Evolutionary conservation across 352 stramenopile genomes (phyloP).

Genomic region (Plasmopara muralis): DNA sequence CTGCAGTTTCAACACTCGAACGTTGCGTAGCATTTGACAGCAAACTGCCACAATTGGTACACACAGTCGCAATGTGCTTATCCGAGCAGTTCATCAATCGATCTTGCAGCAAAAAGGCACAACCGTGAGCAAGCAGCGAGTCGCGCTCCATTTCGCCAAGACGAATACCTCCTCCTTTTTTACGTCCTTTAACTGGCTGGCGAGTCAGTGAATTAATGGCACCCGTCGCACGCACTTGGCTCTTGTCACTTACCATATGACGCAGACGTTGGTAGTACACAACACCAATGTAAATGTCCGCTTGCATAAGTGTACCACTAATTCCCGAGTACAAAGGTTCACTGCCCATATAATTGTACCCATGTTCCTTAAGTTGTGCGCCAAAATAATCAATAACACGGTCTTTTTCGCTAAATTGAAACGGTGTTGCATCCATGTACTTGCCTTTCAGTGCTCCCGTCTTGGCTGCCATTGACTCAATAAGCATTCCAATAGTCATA

Average conservation of each 20-base stretch:
- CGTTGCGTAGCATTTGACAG: constrained; percentile 85
- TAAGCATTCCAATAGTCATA: constrained; percentile 96
- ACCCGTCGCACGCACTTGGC: constrained; percentile 97
- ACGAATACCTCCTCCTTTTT: constrained; percentile 98
- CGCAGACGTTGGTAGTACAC: constrained; percentile 99
- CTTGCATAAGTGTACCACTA: constrained; percentile 97
- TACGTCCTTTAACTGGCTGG: constrained; percentile 99
- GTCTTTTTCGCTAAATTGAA: constrained; percentile 98
- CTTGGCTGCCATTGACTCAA: constrained; percentile 99
- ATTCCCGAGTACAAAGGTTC: constrained; percentile 99
- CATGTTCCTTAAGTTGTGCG: constrained; percentile 94
- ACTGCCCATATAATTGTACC: constrained; percentile 98
- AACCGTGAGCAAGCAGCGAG: constrained; percentile 97
- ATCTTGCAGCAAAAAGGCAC: constrained; percentile 95
- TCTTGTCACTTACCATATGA: constrained; percentile 99
- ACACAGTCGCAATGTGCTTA: constrained; percentile 97
- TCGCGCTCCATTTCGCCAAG: constrained; percentile 99
- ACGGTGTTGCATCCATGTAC: constrained; percentile 98
- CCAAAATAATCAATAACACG: constrained; percentile 99
- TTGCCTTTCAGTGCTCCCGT: constrained; percentile 96
- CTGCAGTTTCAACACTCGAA: constrained; percentile 69
- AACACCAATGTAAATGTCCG: constrained; percentile 99
- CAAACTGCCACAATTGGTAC: constrained; percentile 86
- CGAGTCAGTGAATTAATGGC: constrained; percentile 98
- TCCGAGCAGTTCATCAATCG: constrained; percentile 99